Percentiles rank a stretch among this genome's conserved stretches.
These are phyloP conservation scores for Calonectria leucothoes DNA, from an alignment of 2,329 filamentous ascomycete species.

Conservation along the genomic window DNA sequence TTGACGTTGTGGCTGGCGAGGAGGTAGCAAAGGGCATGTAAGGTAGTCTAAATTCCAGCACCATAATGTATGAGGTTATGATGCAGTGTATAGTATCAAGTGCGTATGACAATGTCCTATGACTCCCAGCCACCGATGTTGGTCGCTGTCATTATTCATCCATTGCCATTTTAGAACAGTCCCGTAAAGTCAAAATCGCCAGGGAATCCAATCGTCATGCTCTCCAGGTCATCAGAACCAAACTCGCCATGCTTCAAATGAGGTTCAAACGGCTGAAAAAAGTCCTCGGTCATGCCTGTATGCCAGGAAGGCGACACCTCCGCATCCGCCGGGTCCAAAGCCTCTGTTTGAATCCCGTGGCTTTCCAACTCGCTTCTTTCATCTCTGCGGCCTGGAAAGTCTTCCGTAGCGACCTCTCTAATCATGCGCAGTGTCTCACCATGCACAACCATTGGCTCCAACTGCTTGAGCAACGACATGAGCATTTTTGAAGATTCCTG, in stretches of 20 bases:
- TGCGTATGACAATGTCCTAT: too few species aligned
- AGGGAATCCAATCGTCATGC: background rate
- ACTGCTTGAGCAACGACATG: background rate
- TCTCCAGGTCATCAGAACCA: background rate
- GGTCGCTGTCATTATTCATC: too few species aligned
- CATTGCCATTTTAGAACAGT: background rate
- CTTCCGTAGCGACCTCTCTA: background rate
- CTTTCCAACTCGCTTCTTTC: background rate
- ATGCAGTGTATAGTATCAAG: too few species aligned
- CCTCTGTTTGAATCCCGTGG: background rate
- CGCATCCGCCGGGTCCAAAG: background rate
- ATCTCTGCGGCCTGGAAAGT: background rate
- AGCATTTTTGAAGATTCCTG: background rate
- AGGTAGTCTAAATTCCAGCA: background rate
- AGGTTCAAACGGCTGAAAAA: background rate
- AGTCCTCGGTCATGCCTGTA: background rate
- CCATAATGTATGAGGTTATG: too few species aligned
- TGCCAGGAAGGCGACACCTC: background rate
- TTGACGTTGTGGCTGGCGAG: background rate
- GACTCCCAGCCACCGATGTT: too few species aligned
- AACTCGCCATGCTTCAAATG: background rate
- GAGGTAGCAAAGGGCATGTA: background rate
- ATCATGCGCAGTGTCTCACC: background rate
- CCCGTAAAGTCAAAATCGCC: background rate
- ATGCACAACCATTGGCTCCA: background rate